phyloP scores from a whole-genome alignment of 305 asterid genomes.

The Monarda citriodora region DNA sequence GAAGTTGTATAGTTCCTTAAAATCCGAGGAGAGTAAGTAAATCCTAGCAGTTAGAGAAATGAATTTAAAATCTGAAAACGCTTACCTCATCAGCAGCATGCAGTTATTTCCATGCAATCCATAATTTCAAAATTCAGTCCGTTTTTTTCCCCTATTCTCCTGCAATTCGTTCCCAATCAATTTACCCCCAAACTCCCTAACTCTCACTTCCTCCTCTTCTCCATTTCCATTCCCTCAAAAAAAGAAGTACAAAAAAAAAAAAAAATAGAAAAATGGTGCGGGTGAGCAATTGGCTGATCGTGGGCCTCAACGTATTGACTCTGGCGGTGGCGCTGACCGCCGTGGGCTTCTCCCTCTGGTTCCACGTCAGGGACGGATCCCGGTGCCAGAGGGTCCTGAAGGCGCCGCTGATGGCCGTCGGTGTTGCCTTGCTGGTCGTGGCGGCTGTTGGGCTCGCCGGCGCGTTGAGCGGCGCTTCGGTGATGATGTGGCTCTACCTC shows the following conservation, averaged over 20 bases:
- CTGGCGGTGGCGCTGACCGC: slow-evolving; percentile 39
- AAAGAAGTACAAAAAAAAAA: background rate
- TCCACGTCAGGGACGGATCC: slow-evolving; percentile 25
- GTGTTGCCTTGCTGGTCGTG: slow-evolving; percentile 40
- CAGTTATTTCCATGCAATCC: background rate
- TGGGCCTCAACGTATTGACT: slow-evolving; percentile 45
- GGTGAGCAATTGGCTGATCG: slow-evolving; percentile 54
- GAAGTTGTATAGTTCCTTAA: no score
- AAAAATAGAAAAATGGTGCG: slow-evolving; percentile 64
- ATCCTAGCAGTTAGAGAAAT: no score
- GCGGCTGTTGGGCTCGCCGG: slow-evolving; percentile 64
- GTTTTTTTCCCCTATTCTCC: background rate
- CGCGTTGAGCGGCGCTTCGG: slow-evolving; percentile 32
- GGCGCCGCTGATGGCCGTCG: slow-evolving; percentile 50
- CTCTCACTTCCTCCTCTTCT: background rate
- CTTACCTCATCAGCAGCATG: background rate
- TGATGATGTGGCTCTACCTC: slow-evolving; percentile 61
- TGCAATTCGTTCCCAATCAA: slow-evolving; percentile 12
- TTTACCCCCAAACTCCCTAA: background rate
- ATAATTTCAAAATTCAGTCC: background rate
- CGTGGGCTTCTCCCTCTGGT: slow-evolving; percentile 43
- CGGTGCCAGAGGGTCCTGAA: slow-evolving; percentile 44
- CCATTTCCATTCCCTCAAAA: no score
- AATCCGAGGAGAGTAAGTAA: no score
- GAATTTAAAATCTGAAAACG: no score